Conservation (phyloP, 2,329 filamentous ascomycete species). For the Hypocreales sp. region DNA sequence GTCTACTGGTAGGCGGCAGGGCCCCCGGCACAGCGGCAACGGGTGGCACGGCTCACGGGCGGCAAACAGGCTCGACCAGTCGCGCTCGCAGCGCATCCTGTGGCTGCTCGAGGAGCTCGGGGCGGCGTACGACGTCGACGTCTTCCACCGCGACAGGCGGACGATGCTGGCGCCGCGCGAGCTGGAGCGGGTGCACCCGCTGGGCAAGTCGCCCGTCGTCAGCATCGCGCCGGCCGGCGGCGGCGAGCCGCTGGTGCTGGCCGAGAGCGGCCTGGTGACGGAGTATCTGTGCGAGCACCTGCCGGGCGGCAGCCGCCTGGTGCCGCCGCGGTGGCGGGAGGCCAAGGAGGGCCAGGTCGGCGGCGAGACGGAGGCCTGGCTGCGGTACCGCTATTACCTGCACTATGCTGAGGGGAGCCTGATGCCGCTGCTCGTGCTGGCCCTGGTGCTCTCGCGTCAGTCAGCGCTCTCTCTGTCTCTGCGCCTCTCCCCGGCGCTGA, state of each 20-base stretch:
- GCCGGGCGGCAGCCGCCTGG: constrained; percentile 25
- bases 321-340: constrained; percentile 38
- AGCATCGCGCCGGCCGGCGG: constrained; percentile 35
- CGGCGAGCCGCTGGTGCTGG: constrained; percentile 44
- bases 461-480: too few species aligned
- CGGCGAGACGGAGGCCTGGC: constrained; percentile 44
- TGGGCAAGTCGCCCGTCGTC: constrained; percentile 78
- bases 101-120: constrained; percentile 79
- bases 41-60: too few species aligned
- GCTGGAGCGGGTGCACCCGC: constrained; percentile 62
- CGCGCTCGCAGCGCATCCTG: constrained; percentile 66
- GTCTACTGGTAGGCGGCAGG: constrained; percentile 44
- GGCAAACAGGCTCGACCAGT: constrained; percentile 58
- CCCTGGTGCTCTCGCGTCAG: constrained; percentile 40
- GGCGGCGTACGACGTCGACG: constrained; percentile 63
- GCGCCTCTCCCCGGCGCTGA: too few species aligned
- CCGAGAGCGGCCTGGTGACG: constrained; percentile 67
- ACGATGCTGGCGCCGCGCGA: constrained; percentile 59
- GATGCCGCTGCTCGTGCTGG: constrained; percentile 54
- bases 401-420: constrained; percentile 77
- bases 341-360: constrained; percentile 41
- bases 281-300: constrained; percentile 67
- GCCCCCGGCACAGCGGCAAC: too few species aligned
- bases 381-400: constrained; percentile 53
- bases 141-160: constrained; percentile 52